These are phyloP conservation scores for Stereum hirsutum DNA, from an alignment of 1,284 basidiomycete genomes.

Conservation along the genomic window DNA sequence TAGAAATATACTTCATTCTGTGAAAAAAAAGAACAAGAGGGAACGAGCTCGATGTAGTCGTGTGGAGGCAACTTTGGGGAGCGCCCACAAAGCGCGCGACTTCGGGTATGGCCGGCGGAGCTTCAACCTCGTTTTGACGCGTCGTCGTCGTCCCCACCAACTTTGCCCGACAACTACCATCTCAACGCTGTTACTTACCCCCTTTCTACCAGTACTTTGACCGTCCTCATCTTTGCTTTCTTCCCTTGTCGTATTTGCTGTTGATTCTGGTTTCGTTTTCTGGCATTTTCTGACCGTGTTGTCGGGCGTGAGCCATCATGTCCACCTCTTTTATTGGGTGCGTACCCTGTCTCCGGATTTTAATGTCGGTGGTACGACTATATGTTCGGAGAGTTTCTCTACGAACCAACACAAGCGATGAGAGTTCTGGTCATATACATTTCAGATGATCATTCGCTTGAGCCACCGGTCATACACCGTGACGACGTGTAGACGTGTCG, in stretches of 20 bases:
- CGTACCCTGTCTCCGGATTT: constrained; percentile 9
- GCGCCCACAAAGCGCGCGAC: background rate
- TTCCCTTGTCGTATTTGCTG: constrained; percentile 2
- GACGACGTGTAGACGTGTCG: background rate
- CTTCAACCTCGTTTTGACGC: background rate
- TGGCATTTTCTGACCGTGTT: no score
- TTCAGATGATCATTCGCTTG: no score
- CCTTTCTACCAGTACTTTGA: constrained; percentile 3
- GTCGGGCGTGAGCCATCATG: no score
- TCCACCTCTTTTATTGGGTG: constrained; percentile 69
- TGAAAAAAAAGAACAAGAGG: background rate
- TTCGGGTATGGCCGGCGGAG: constrained; percentile 8
- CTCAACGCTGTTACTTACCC: no score
- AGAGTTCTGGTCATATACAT: no score
- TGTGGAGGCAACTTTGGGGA: background rate
- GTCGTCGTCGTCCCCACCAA: background rate
- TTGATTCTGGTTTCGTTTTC: no score
- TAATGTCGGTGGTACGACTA: no score
- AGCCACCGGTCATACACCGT: no score
- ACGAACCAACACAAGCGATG: no score
- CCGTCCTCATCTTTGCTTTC: constrained; percentile 5
- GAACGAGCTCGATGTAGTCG: background rate
- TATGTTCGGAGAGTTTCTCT: no score
- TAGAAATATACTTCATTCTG: no score
- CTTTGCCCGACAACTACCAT: no score